phyloP scores from a whole-genome alignment of 169 alveolate genomes.

The Cryptosporidium tyzzeri region DNA sequence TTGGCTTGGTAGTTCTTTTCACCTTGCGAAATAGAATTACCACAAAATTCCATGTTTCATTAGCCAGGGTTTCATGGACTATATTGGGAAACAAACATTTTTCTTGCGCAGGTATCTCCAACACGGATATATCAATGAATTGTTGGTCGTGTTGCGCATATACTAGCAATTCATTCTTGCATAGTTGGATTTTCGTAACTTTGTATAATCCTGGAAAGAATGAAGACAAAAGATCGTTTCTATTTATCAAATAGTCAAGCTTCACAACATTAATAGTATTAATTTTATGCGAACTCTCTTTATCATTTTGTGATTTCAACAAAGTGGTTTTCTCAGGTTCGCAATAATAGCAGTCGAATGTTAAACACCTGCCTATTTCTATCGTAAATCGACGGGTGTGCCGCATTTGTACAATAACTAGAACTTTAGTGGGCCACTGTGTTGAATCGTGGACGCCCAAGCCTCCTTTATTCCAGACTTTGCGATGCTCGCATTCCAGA shows the following conservation, averaged over 20 bases:
- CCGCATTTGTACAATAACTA: conserved; percentile 22
- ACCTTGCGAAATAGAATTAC: conserved; percentile 45
- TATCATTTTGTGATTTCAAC: conserved; percentile 1
- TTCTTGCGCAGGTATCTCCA: conserved; percentile 74
- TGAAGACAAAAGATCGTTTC: conserved; percentile 4
- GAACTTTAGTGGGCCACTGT: no score
- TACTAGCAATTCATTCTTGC: conserved; percentile 2
- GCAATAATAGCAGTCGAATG: conserved; percentile 39
- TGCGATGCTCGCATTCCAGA: no score
- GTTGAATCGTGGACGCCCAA: no score
- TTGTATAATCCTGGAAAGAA: conserved; percentile 25
- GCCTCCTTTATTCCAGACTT: no score
- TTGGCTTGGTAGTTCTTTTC: conserved; percentile 38
- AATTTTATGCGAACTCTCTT: conserved; percentile 64
- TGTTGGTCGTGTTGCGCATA: conserved; percentile 72
- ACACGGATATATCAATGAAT: conserved; percentile 4
- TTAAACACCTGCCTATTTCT: conserved; percentile 24
- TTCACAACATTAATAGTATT: neutral
- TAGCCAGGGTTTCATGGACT: conserved; percentile 1
- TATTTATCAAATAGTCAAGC: no score
- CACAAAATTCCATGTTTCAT: conserved; percentile 20
- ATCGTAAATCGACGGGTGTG: conserved; percentile 1
- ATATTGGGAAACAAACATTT: neutral
- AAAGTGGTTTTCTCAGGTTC: conserved; percentile 71
- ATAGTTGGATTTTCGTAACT: conserved; percentile 25